These are phyloP conservation scores for Isabelozyma rhagii DNA, from an alignment of 805 yeast species.

Conservation along the genomic window DNA sequence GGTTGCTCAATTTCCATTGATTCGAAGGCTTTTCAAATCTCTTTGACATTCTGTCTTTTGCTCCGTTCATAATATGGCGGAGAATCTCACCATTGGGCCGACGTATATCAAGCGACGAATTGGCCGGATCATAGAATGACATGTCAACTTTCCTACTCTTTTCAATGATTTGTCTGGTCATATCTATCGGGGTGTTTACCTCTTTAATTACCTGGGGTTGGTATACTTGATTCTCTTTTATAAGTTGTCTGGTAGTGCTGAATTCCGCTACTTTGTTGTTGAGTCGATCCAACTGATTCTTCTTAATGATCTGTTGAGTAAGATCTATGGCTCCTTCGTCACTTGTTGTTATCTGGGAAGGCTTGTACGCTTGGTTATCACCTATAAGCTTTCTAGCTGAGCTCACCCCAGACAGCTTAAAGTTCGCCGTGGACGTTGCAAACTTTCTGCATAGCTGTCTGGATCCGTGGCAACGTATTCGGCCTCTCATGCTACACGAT, in stretches of 20 bases:
- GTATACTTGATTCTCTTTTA: not conserved
- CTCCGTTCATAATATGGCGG: slow-evolving; percentile 12
- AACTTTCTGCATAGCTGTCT: not conserved
- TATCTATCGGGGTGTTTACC: not conserved
- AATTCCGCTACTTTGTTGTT: not conserved
- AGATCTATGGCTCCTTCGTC: too few species aligned
- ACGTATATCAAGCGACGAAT: not conserved
- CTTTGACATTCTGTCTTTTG: slow-evolving; percentile 14
- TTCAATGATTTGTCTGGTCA: not conserved
- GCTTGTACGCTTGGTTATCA: not conserved
- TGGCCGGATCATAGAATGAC: not conserved
- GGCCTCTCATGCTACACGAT: not conserved
- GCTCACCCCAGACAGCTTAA: not conserved
- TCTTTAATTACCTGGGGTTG: not conserved
- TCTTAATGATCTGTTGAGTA: too few species aligned
- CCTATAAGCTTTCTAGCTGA: not conserved
- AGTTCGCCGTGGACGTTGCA: not conserved
- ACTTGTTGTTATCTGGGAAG: not conserved
- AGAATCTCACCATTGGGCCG: slow-evolving; percentile 6
- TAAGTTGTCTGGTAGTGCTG: not conserved
- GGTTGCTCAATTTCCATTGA: slow-evolving; percentile 15
- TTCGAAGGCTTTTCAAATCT: slow-evolving; percentile 14
- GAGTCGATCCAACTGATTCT: too few species aligned
- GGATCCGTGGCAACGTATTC: not conserved
- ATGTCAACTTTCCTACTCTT: not conserved